These are phyloP conservation scores for Fremontodendron californicum DNA, from an alignment of 345 rosid species.

Conservation along the genomic window DNA sequence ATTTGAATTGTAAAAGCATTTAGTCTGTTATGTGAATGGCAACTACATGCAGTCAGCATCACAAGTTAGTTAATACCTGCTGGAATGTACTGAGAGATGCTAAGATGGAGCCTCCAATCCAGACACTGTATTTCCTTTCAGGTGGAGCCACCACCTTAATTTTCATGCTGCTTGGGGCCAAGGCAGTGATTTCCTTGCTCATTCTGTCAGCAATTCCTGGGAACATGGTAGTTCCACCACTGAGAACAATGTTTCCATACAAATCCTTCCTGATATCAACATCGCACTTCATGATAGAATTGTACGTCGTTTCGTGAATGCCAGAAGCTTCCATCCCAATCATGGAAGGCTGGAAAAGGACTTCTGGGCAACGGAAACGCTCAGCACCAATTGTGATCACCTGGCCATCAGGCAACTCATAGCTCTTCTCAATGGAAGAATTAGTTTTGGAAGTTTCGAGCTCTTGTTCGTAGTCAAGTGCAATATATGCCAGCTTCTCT, in stretches of 20 bases:
- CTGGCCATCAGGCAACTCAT: slow-evolving; percentile 66
- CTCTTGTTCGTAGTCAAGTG: slow-evolving; percentile 67
- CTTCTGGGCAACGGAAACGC: slow-evolving; percentile 71
- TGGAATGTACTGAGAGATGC: slow-evolving; percentile 64
- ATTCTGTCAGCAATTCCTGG: slow-evolving; percentile 62
- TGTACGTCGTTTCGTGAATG: slow-evolving; percentile 65
- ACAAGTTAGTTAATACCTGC: slow-evolving; percentile 35
- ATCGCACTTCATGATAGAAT: slow-evolving; percentile 58
- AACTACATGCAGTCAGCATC: background rate
- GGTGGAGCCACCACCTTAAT: slow-evolving; percentile 66
- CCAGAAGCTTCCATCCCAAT: slow-evolving; percentile 68
- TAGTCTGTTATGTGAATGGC: background rate
- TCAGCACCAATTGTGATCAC: slow-evolving; percentile 63
- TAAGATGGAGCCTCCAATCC: slow-evolving; percentile 58
- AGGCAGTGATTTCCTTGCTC: slow-evolving; percentile 66
- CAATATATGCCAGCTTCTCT: slow-evolving; percentile 63
- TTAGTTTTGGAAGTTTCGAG: slow-evolving; percentile 57
- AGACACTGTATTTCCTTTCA: slow-evolving; percentile 64
- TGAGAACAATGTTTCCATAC: slow-evolving; percentile 58
- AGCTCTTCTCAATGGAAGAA: slow-evolving; percentile 61
- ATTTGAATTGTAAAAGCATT: background rate
- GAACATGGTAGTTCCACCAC: slow-evolving; percentile 64
- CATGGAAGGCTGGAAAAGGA: slow-evolving; percentile 68
- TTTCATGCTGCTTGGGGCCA: slow-evolving; percentile 70
- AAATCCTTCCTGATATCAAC: slow-evolving; percentile 66